Evolutionary conservation across 2,329 filamentous ascomycete species (phyloP).

Genomic region (Colletotrichum shisoi): DNA sequence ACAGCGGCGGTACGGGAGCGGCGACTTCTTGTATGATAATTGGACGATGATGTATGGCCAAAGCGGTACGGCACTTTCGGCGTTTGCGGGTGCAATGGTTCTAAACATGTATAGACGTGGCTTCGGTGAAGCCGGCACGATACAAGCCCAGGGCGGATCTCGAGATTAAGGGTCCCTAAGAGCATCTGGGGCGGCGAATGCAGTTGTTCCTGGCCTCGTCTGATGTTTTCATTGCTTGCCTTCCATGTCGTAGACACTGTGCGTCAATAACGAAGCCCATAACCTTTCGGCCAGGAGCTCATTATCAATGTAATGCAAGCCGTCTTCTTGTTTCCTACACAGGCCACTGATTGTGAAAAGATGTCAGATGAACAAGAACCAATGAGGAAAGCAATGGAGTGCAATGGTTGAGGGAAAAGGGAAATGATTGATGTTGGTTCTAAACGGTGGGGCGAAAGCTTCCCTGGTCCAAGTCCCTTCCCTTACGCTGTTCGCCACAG

Average conservation of each 20-base stretch:
- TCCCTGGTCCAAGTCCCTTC: constrained; percentile 12
- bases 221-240: neutral
- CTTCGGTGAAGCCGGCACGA: constrained; percentile 21
- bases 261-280: neutral
- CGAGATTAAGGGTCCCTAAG: constrained; percentile 6
- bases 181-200: constrained; percentile 30
- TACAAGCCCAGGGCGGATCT: constrained; percentile 3
- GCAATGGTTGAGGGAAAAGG: too few relatives aligned
- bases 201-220: constrained; percentile 19
- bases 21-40: constrained; percentile 39
- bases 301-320: neutral
- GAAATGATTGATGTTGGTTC: constrained; percentile 16
- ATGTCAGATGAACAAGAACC: too few relatives aligned
- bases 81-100: constrained; percentile 37
- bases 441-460: constrained; percentile 11
- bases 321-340: too few relatives aligned
- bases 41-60: constrained; percentile 37
- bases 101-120: constrained; percentile 33
- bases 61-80: constrained; percentile 34
- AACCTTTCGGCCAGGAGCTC: neutral
- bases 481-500: constrained; percentile 8
- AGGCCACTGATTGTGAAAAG: neutral
- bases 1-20: constrained; percentile 19
- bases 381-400: neutral
- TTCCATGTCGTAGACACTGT: neutral